These are phyloP conservation scores for Phytophthora hibernalis DNA, from an alignment of 352 stramenopile species.

Conservation along the genomic window DNA sequence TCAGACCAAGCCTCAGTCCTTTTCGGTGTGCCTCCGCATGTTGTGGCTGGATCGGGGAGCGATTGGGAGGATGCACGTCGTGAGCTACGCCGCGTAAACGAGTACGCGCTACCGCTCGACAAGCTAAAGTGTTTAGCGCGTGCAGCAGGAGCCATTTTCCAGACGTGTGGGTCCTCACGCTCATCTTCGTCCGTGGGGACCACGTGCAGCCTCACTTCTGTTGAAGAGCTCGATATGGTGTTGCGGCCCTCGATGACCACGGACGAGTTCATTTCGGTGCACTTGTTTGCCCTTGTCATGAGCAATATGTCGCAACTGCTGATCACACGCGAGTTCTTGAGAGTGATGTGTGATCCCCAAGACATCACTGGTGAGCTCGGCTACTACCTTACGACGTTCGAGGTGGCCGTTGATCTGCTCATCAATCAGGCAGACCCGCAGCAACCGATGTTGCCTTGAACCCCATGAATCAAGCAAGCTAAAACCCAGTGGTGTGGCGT, in stretches of 20 bases:
- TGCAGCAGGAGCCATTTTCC: constrained; percentile 62
- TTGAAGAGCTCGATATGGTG: constrained; percentile 46
- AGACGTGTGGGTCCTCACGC: constrained; percentile 38
- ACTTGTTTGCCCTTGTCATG: constrained; percentile 65
- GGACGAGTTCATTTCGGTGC: constrained; percentile 72
- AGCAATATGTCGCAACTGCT: constrained; percentile 56
- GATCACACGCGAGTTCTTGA: constrained; percentile 61
- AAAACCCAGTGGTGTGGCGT: background rate
- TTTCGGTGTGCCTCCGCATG: constrained; percentile 62
- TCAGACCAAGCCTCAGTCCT: constrained; percentile 55
- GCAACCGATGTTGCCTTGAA: constrained; percentile 45
- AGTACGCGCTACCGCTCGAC: constrained; percentile 70
- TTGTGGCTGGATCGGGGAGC: constrained; percentile 46
- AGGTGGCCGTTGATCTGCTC: constrained; percentile 68
- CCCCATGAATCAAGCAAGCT: background rate
- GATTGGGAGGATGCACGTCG: constrained; percentile 67
- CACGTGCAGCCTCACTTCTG: constrained; percentile 40
- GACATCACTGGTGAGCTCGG: constrained; percentile 72
- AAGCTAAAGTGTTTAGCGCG: constrained; percentile 80
- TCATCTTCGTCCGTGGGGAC: constrained; percentile 29
- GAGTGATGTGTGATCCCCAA: constrained; percentile 61
- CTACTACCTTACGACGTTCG: constrained; percentile 79
- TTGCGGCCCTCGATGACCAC: constrained; percentile 58
- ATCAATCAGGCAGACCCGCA: constrained; percentile 51
- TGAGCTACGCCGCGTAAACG: constrained; percentile 58